Evolutionary conservation across 2,329 filamentous ascomycete species (phyloP).

Genomic region (Ceratocystis harringtonii): DNA sequence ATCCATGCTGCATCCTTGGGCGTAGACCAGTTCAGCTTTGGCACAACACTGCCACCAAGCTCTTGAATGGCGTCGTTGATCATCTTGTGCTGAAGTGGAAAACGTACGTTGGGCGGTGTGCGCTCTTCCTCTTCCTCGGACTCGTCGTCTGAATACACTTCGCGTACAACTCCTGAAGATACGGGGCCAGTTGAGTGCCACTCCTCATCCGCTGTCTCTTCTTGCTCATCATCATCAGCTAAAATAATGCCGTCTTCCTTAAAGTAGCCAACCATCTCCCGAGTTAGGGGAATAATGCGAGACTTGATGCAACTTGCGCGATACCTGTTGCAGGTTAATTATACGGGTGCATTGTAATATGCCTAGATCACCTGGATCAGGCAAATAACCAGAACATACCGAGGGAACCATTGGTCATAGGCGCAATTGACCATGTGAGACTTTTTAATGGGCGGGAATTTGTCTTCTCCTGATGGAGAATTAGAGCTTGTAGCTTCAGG

Average conservation of each 20-base stretch:
- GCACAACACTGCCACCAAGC: constrained; percentile 71
- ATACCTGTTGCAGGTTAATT: constrained; percentile 32
- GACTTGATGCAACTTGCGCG: constrained; percentile 71
- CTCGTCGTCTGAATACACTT: constrained; percentile 32
- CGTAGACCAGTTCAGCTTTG: constrained; percentile 94
- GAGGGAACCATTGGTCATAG: constrained; percentile 81
- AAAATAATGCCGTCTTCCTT: constrained; percentile 85
- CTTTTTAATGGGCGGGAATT: constrained; percentile 71
- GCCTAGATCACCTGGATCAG: not conserved
- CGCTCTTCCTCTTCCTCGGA: constrained; percentile 24
- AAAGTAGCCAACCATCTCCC: constrained; percentile 69
- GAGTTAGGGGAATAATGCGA: constrained; percentile 61
- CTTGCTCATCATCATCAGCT: constrained; percentile 46
- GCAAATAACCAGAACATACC: constrained; percentile 29
- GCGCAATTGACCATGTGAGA: constrained; percentile 89
- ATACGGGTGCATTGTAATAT: not conserved
- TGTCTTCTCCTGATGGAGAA: constrained; percentile 26
- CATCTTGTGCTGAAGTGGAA: constrained; percentile 57
- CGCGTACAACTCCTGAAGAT: constrained; percentile 23
- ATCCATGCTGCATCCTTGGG: constrained; percentile 97
- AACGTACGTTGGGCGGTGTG: constrained; percentile 39
- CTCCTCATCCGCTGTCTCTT: constrained; percentile 43
- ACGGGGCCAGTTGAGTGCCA: constrained; percentile 25
- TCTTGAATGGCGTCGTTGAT: constrained; percentile 67
- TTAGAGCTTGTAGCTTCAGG: constrained; percentile 6